Conservation (phyloP, 352 stramenopile species). For the Globisporangium camurandrum region DNA sequence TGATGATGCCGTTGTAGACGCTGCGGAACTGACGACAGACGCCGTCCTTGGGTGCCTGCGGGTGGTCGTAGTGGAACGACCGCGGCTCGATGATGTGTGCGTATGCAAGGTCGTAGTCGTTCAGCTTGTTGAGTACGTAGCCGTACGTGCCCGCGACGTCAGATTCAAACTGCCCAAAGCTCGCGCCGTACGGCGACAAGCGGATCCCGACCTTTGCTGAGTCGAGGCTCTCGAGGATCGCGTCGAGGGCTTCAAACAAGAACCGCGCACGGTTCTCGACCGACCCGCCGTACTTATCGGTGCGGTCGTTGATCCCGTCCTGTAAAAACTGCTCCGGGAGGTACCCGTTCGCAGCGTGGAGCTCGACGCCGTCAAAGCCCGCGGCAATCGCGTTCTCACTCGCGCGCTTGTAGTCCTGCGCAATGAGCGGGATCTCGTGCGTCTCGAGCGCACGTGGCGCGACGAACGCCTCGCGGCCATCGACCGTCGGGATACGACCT, state of each 20-base stretch:
- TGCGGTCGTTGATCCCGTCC: conserved; percentile 73
- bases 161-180: conserved; percentile 39
- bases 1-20: conserved; percentile 56
- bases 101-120: conserved; percentile 52
- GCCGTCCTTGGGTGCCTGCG: conserved; percentile 28
- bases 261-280: conserved; percentile 82
- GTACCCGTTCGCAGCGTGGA: conserved; percentile 90
- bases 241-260: conserved; percentile 66
- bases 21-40: conserved; percentile 38
- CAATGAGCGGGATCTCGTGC: conserved; percentile 51
- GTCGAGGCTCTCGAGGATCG: conserved; percentile 27
- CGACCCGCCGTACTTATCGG: conserved; percentile 81
- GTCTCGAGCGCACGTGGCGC: conserved; percentile 41
- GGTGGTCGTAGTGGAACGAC: conserved; percentile 31
- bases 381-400: conserved; percentile 60
- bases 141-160: conserved; percentile 39
- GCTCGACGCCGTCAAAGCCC: conserved; percentile 87
- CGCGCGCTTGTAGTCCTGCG: conserved; percentile 57
- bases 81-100: conserved; percentile 52
- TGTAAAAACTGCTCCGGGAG: conserved; percentile 90
- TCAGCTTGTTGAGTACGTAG: conserved; percentile 46
- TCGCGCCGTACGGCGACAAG: conserved; percentile 36
- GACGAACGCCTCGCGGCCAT: conserved; percentile 18
- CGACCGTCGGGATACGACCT: conserved; percentile 13
- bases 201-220: conserved; percentile 36